Conservation (phyloP, 192 early-diverging fungal species). For the Funneliformis mosseae region DNA sequence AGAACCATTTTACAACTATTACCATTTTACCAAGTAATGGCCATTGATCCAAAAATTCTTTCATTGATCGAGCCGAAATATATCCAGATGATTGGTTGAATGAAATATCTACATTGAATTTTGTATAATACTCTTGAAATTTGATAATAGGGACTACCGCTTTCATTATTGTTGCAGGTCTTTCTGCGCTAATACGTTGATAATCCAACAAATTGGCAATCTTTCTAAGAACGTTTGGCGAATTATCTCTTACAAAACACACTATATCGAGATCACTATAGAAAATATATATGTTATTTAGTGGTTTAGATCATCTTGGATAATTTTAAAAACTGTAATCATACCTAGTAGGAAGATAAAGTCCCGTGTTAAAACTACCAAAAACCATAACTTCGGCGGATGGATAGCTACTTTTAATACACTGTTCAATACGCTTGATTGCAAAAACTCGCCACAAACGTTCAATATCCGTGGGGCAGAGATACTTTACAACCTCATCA, state of each 20-base stretch:
- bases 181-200: conserved; percentile 41
- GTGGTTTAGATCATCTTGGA: conserved; percentile 37
- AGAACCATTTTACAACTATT: conserved; percentile 84
- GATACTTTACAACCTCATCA: conserved; percentile 71
- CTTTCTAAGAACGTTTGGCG: conserved; percentile 37
- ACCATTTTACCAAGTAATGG: conserved; percentile 71
- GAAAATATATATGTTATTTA: neutral
- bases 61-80: conserved; percentile 58
- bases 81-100: conserved; percentile 76
- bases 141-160: conserved; percentile 93
- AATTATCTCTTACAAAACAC: conserved; percentile 23
- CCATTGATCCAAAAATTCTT: conserved; percentile 56
- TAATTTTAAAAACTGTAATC: conserved; percentile 35
- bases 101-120: conserved; percentile 80
- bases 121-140: conserved; percentile 72
- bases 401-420: conserved; percentile 50
- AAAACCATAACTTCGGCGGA: conserved; percentile 62
- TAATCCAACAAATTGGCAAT: conserved; percentile 52
- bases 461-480: conserved; percentile 83
- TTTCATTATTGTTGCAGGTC: conserved; percentile 61
- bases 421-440: conserved; percentile 61
- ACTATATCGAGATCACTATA: conserved; percentile 51
- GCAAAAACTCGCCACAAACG: conserved; percentile 73
- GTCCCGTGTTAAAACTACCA: conserved; percentile 86
- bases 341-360: conserved; percentile 89